Conservation (phyloP, 495 filamentous ascomycete genomes). For the Bombardia bombarda region DNA sequence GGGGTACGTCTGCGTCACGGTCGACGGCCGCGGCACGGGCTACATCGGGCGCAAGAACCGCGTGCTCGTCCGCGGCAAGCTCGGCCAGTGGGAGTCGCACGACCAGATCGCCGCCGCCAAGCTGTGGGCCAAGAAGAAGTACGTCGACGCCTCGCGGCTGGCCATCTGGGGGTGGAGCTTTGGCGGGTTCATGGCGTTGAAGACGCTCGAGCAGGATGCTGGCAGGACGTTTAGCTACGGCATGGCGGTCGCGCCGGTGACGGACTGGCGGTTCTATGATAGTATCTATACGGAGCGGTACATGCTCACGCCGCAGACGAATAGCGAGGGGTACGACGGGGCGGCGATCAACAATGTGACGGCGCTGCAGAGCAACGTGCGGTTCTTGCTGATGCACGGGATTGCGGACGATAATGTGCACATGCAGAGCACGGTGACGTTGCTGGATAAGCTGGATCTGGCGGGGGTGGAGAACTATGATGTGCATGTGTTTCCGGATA, state of each 20-base stretch:
- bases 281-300: conserved; percentile 94
- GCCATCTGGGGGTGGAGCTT: conserved; percentile 99
- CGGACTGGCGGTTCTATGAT: conserved; percentile 94
- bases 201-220: conserved; percentile 84
- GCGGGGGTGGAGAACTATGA: conserved; percentile 88
- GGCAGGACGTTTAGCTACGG: conserved; percentile 89
- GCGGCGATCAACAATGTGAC: conserved; percentile 63
- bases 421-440: conserved; percentile 79
- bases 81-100: conserved; percentile 75
- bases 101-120: conserved; percentile 92
- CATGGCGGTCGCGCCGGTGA: conserved; percentile 96
- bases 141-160: conserved; percentile 72
- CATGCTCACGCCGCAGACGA: conserved; percentile 86
- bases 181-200: conserved; percentile 95
- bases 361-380: conserved; percentile 62
- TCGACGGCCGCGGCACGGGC: conserved; percentile 89
- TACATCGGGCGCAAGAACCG: conserved; percentile 80
- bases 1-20: conserved; percentile 92
- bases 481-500: conserved; percentile 92
- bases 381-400: conserved; percentile 93
- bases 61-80: conserved; percentile 69
- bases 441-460: conserved; percentile 83
- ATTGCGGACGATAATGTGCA: conserved; percentile 95
- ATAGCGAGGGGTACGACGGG: conserved; percentile 66
- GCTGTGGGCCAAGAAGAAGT: conserved; percentile 72